These are phyloP conservation scores for Pestalotiopsis sp. DNA, from an alignment of 2,329 filamentous ascomycete genomes.

Conservation along the genomic window DNA sequence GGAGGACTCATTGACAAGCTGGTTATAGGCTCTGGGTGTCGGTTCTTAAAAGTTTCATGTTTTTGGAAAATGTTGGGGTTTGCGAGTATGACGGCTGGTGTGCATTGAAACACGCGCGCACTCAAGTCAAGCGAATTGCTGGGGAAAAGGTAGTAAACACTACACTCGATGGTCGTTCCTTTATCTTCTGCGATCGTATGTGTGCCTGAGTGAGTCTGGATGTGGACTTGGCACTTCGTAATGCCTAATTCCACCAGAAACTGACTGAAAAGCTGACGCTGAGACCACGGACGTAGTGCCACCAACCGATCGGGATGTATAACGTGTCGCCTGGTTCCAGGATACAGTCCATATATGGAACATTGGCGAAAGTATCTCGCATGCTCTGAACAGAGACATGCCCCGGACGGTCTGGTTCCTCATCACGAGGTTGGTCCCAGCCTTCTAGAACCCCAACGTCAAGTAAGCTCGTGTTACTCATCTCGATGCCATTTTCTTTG, in stretches of 20 bases:
- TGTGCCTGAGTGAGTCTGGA: neutral
- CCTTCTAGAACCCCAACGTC: conserved; percentile 75
- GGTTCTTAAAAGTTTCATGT: neutral
- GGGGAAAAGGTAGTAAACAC: neutral
- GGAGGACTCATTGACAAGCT: too few relatives aligned
- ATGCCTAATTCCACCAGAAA: conserved; percentile 84
- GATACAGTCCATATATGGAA: conserved; percentile 76
- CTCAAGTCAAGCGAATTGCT: neutral
- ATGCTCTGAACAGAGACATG: conserved; percentile 24
- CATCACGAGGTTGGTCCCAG: conserved; percentile 44
- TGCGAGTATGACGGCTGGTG: neutral
- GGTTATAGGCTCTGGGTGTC: neutral
- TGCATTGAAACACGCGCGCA: neutral
- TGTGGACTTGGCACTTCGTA: neutral
- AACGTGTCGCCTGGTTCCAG: conserved; percentile 81
- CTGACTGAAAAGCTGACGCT: conserved; percentile 91
- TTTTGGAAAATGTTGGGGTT: neutral
- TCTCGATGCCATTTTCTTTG: conserved; percentile 74
- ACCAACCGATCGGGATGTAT: conserved; percentile 94
- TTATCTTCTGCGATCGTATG: neutral
- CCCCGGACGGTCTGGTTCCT: conserved; percentile 6
- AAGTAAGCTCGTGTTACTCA: conserved; percentile 85
- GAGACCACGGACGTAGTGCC: conserved; percentile 92
- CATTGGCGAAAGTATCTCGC: conserved; percentile 49
- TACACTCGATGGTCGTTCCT: neutral